phyloP scores from a whole-genome alignment of 1,284 basidiomycete genomes.

The Mycena sp. region DNA sequence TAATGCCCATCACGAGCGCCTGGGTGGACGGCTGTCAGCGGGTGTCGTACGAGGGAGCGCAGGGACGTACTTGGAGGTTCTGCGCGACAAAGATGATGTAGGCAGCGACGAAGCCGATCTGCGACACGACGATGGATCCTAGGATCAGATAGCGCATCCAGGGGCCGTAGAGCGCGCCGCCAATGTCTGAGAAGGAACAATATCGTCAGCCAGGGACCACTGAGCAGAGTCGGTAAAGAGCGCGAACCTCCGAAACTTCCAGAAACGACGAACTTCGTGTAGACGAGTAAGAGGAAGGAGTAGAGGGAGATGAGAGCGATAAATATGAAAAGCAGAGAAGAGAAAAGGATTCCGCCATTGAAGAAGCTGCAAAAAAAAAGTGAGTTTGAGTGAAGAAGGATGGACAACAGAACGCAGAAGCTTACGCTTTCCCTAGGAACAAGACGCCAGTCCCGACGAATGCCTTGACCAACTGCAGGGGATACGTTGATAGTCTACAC shows the following conservation, averaged over 20 bases:
- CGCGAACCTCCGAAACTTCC: slow-evolving; percentile 91
- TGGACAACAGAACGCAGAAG: slow-evolving; percentile 1
- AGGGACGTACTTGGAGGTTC: slow-evolving; percentile 69
- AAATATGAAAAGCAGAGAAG: slow-evolving; percentile 77
- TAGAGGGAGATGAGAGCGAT: slow-evolving; percentile 93
- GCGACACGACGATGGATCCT: slow-evolving; percentile 88
- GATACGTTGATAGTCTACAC: not conserved
- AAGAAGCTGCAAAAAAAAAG: slow-evolving; percentile 71
- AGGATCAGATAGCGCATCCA: slow-evolving; percentile 95
- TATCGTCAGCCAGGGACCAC: not conserved
- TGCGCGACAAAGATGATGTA: slow-evolving; percentile 98
- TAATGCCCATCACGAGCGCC: slow-evolving; percentile 88
- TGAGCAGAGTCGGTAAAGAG: not conserved
- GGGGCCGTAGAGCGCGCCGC: slow-evolving; percentile 90
- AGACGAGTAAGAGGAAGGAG: slow-evolving; percentile 93
- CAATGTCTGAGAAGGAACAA: slow-evolving; percentile 75
- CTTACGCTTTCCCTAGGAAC: not conserved
- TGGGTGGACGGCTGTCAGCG: not conserved
- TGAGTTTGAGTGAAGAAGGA: not conserved
- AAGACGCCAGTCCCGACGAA: slow-evolving; percentile 95
- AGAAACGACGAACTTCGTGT: slow-evolving; percentile 89
- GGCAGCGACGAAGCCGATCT: slow-evolving; percentile 89
- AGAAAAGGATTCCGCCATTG: slow-evolving; percentile 97
- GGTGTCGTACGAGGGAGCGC: not conserved
- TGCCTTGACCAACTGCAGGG: slow-evolving; percentile 84